Evolutionary conservation across 257 asterid species (phyloP).

Genomic region (Nicotiana tabacum): DNA sequence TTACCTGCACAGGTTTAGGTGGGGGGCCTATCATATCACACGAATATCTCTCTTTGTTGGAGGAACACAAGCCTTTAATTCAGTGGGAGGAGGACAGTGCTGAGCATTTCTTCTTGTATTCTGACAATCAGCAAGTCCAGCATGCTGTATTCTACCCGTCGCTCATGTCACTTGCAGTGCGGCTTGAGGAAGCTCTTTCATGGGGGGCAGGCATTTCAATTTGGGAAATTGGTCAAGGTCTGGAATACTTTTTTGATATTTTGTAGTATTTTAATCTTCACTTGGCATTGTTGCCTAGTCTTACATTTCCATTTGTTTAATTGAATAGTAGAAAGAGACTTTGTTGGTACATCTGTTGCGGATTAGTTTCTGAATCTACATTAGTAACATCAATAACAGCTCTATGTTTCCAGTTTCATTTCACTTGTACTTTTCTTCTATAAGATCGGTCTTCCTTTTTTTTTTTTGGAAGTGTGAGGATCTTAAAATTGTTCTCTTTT

Average conservation of each 20-base stretch:
- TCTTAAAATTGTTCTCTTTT: not conserved
- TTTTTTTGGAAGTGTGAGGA: not conserved
- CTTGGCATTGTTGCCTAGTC: not conserved
- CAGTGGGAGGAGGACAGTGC: slow-evolving; percentile 88
- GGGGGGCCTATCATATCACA: slow-evolving; percentile 81
- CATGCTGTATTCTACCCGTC: slow-evolving; percentile 92
- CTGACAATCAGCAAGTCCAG: slow-evolving; percentile 44
- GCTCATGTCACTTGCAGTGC: slow-evolving; percentile 50
- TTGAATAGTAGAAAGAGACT: not conserved
- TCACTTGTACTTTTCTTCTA: not conserved
- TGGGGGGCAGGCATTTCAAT: slow-evolving; percentile 87
- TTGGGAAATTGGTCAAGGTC: slow-evolving; percentile 98
- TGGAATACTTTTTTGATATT: slow-evolving; percentile 70
- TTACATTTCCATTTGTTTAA: not conserved
- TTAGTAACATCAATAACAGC: not conserved
- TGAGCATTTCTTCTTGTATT: slow-evolving; percentile 83
- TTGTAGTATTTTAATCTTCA: slow-evolving; percentile 28
- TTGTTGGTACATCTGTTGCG: not conserved
- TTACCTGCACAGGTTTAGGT: slow-evolving; percentile 54
- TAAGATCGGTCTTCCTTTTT: not conserved
- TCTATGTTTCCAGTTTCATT: not conserved
- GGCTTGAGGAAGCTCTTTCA: slow-evolving; percentile 71
- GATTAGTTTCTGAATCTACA: not conserved
- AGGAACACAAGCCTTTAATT: slow-evolving; percentile 66
- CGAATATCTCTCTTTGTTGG: slow-evolving; percentile 70